Conservation (phyloP, 2,329 filamentous ascomycete species). For the Thielaviopsis populi region DNA sequence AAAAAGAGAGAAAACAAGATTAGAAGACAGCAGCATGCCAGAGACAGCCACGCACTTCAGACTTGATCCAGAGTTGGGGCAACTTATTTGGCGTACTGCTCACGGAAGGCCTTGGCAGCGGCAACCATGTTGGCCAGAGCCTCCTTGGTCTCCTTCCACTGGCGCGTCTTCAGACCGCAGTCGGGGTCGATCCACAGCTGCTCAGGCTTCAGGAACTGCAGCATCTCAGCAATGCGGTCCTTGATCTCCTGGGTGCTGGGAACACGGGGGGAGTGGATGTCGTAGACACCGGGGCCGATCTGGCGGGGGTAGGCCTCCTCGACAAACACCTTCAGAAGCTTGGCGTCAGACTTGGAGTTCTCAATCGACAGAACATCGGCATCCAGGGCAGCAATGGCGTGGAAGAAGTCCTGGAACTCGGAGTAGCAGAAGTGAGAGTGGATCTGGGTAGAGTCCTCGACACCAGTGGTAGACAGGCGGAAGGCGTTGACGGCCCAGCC, state of each 20-base stretch:
- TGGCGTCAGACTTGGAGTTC: constrained; percentile 99
- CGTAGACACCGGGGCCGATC: constrained; percentile 98
- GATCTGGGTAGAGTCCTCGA: constrained; percentile 93
- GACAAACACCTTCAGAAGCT: constrained; percentile 96
- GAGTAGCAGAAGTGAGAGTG: constrained; percentile 99
- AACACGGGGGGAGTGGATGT: constrained; percentile 98
- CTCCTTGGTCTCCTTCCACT: constrained; percentile 98
- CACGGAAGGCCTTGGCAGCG: constrained; percentile 90
- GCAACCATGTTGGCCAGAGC: constrained; percentile 94
- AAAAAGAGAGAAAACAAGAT: no score
- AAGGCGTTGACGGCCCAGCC: constrained; percentile 96
- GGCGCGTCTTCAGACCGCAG: constrained; percentile 97
- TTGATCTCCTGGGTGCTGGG: constrained; percentile 97
- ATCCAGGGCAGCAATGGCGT: constrained; percentile 94
- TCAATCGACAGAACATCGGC: constrained; percentile 97
- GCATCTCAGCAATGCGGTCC: constrained; percentile 95
- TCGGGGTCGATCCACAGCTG: constrained; percentile 99
- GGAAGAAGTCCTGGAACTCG: constrained; percentile 99
- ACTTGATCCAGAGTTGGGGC: neutral
- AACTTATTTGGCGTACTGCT: constrained; percentile 60
- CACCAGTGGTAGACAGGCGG: constrained; percentile 85
- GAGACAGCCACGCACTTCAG: constrained; percentile 5
- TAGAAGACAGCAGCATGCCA: constrained; percentile 7
- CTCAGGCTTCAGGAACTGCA: constrained; percentile 89
- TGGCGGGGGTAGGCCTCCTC: constrained; percentile 94